Evolutionary conservation across 2,329 filamentous ascomycete species (phyloP).

Genomic region (Trichoderma arundinaceum): DNA sequence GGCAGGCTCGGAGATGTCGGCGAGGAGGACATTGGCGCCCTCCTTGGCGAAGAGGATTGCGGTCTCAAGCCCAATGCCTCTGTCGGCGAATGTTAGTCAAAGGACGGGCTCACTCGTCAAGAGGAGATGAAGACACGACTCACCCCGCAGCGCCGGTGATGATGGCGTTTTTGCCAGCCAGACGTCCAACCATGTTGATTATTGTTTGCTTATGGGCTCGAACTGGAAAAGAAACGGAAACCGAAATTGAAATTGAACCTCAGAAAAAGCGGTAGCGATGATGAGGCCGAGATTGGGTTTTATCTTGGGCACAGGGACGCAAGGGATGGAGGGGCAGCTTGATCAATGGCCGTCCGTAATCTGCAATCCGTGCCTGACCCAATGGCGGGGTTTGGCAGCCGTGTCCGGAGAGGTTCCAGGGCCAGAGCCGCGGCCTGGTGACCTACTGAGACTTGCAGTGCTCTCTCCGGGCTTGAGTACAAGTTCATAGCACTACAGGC

Average conservation of each 20-base stretch:
- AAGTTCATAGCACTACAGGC: too few species aligned
- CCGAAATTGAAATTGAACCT: neutral
- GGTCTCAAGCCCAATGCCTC: conserved; percentile 93
- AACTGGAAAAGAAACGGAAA: neutral
- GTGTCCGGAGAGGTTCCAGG: neutral
- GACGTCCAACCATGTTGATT: conserved; percentile 50
- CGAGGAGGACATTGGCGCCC: conserved; percentile 83
- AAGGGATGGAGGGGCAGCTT: conserved; percentile 16
- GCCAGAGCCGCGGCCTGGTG: too few species aligned
- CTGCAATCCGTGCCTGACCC: neutral
- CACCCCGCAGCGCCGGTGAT: conserved; percentile 88
- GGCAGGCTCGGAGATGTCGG: conserved; percentile 80
- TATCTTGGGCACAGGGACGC: conserved; percentile 23
- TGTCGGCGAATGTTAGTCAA: conserved; percentile 43
- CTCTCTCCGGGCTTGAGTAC: too few species aligned
- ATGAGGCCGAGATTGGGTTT: conserved; percentile 23
- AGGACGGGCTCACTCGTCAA: neutral
- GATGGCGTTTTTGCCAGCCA: conserved; percentile 68
- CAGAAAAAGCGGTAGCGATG: neutral
- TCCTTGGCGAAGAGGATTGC: conserved; percentile 87
- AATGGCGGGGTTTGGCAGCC: neutral
- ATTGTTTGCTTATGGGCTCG: neutral
- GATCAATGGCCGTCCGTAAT: conserved; percentile 12
- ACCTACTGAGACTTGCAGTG: too few species aligned
- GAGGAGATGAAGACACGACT: conserved; percentile 40